Percentiles rank a stretch among this genome's conserved stretches.
Conservation (phyloP, 768 basidiomycete species). For the Royoungia palumana region DNA sequence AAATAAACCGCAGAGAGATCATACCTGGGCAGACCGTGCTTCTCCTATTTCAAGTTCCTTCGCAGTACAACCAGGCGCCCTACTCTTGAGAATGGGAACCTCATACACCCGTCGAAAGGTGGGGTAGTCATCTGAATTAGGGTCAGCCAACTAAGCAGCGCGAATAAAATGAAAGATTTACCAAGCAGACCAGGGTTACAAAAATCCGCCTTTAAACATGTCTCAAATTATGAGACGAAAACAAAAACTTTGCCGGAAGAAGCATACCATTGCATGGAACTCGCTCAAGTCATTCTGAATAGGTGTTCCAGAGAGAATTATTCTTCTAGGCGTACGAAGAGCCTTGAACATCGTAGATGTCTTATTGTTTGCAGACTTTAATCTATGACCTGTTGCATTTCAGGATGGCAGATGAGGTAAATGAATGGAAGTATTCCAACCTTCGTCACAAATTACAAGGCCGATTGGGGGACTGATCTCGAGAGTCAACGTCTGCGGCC, state of each 20-base stretch:
- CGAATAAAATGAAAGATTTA: constrained; percentile 25
- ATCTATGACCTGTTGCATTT: constrained; percentile 63
- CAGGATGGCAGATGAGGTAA: background rate
- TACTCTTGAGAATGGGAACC: constrained; percentile 79
- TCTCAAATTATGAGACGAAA: background rate
- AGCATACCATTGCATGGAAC: constrained; percentile 89
- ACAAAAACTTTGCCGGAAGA: background rate
- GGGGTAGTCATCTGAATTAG: constrained; percentile 60
- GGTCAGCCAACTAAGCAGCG: background rate
- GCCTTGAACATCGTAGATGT: constrained; percentile 83
- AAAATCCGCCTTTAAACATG: constrained; percentile 67
- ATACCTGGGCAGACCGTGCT: constrained; percentile 73
- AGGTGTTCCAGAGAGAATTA: constrained; percentile 95
- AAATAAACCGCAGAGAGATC: background rate
- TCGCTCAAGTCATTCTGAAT: constrained; percentile 96
- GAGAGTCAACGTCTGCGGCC: background rate
- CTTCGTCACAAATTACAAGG: constrained; percentile 94
- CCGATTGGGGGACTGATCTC: constrained; percentile 78
- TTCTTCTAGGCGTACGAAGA: constrained; percentile 68
- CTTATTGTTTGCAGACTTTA: constrained; percentile 91
- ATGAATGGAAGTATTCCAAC: constrained; percentile 30
- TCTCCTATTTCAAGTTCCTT: constrained; percentile 78
- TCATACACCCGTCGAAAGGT: constrained; percentile 84
- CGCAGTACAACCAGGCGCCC: constrained; percentile 67
- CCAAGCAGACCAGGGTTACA: constrained; percentile 91